Evolutionary conservation across 2,329 filamentous ascomycete genomes (phyloP).

Genomic region (Aureobasidium sp.): DNA sequence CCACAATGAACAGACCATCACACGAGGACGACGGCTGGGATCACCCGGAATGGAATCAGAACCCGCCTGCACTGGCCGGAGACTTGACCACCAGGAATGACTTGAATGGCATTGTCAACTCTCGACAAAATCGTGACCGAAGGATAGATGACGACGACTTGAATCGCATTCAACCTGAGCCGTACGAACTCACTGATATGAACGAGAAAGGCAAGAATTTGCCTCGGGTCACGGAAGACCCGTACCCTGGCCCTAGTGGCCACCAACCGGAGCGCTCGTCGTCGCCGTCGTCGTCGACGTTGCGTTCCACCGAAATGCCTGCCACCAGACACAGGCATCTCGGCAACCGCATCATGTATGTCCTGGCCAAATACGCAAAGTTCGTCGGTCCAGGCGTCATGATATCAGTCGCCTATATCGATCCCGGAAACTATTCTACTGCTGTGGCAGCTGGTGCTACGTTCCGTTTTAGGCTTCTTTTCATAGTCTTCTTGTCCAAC

Average conservation of each 20-base stretch:
- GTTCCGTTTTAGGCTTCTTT: constrained; percentile 59
- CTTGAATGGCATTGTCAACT: constrained; percentile 54
- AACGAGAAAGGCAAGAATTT: constrained; percentile 2
- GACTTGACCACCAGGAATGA: constrained; percentile 57
- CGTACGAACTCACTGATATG: constrained; percentile 13
- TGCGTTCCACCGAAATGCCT: constrained; percentile 17
- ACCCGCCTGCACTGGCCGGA: constrained; percentile 48
- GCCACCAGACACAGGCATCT: not conserved
- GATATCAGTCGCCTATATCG: constrained; percentile 44
- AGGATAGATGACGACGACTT: constrained; percentile 29
- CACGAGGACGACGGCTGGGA: constrained; percentile 49
- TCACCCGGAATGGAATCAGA: constrained; percentile 52
- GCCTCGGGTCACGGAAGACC: constrained; percentile 10
- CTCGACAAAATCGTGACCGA: constrained; percentile 44
- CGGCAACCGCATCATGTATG: constrained; percentile 4
- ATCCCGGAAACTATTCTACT: constrained; percentile 59
- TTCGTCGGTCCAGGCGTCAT: constrained; percentile 65
- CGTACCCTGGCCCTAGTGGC: constrained; percentile 11
- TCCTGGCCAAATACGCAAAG: constrained; percentile 43
- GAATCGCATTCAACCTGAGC: constrained; percentile 20
- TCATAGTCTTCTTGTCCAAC: constrained; percentile 62
- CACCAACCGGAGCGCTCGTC: not conserved
- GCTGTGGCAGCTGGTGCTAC: constrained; percentile 61
- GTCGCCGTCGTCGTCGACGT: constrained; percentile 14
- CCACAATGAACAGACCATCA: constrained; percentile 58